Evolutionary conservation across 1,139 yeast species (phyloP), one percentile per base, ranked within the genome.

Genomic region (Pichia kudriavzevii): DNA sequence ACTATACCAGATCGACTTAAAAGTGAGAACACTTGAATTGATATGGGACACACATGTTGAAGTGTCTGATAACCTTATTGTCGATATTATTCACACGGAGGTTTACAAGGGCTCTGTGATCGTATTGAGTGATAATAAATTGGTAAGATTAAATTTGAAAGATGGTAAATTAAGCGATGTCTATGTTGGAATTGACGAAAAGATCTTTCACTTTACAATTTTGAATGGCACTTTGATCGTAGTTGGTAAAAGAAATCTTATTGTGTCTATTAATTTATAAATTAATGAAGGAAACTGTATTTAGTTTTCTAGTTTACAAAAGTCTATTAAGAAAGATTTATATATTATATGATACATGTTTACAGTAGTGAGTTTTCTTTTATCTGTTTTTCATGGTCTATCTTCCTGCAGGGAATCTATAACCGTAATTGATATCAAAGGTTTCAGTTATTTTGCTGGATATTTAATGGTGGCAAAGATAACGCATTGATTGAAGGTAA

Each of bases 401-500:
- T n/a, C n/a, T n/a, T n/a, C n/a, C n/a, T n/a, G n/a, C n/a, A n/a
- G n/a, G n/a, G n/a, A n/a, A n/a, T n/a, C n/a, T n/a, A n/a, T n/a
- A n/a, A n/a, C n/a, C n/a, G n/a, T n/a, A n/a, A n/a, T n/a, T n/a
- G n/a, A n/a, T n/a, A n/a, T n/a, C n/a, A n/a, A n/a, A n/a, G n/a
- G n/a, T n/a, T n/a, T n/a, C n/a, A n/a, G n/a, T n/a, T n/a, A n/a
- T 15, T 14, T 38, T 50, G 53, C 25, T 44, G 48, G 46, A 50
- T 44, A 35, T 50, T 49, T 8, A 53, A 35, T 9, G 58, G 56
- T 7, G 58, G 59, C 32, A 54, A 38, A 7, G 56, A 47, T 28
- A 55, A 41, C 22, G 49, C 51, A 36, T 50, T 50, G 24, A 52
- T 50, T 4, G 53, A 45, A 6, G 56, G 56, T 19, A 52, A 34